Evolutionary conservation across 2,329 filamentous ascomycete species (phyloP), one percentile per base, ranked within the genome.

Genomic region (Stachybotrys chartarum): DNA sequence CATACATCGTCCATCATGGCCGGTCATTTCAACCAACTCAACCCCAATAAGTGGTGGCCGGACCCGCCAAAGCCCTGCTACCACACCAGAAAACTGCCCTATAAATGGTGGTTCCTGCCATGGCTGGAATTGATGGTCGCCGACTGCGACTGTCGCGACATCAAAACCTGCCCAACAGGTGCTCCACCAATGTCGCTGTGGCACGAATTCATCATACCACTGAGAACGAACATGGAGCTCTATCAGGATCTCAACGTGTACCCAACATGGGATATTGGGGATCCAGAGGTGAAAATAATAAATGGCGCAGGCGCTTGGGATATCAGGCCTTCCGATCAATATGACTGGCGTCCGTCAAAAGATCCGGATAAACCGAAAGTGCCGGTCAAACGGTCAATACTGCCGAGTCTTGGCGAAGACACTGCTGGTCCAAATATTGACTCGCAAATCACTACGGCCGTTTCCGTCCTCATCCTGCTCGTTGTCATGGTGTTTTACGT

Each of bases 61-160:
- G 10, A 10, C 8, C 35, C 35, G 14, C 35, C 35, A 42, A 42
- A 42, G 35, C 35, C 35, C 35, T 42, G 35, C 35, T 42, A 42
- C 5, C 35, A 10, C 3, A 42, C 35, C 10, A 42, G 8, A 42
- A 42, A 14, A 42, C 35, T 14, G 35, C 24, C 24, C 24, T 24
- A 24, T 4, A 24, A 24, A 24, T 24, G 24, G 24, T 24, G 24
- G 24, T 24, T 24, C 24, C 24, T 24, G 24, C 24, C 24, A 24
- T 24, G 24, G 24, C 24, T 24, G 24, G 24, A 24, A 24, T 4
- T 42, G 35, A 14, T 42, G 30, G 31, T 18, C 10, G 3, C 18
- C 7, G 54, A 55, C 49, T 55, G 54, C 49, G 54, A 55, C 49
- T 55, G 54, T 32, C 50, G 49, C 7, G 24, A 30, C 3, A 47